Conservation (phyloP, 768 basidiomycete genomes). For the Mycena haematopus region DNA sequence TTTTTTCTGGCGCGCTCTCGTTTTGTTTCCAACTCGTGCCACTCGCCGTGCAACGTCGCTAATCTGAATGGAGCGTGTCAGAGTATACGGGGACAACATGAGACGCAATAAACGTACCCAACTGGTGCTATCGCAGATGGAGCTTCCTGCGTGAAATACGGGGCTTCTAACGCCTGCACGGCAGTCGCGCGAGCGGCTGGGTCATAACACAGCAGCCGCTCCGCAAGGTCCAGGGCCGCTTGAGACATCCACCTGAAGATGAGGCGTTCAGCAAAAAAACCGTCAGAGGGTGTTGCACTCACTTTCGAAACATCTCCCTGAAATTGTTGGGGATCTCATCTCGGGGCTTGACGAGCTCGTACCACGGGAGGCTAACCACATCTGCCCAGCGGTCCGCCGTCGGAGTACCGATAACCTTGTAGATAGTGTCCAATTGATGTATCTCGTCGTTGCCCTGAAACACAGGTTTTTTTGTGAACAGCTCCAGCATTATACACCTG, state of each 20-base stretch:
- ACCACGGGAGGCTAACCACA: conserved; percentile 91
- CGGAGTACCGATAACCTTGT: conserved; percentile 90
- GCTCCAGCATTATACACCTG: conserved; percentile 98
- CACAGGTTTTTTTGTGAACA: conserved; percentile 94
- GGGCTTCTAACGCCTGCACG: conserved; percentile 74
- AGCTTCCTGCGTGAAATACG: conserved; percentile 85
- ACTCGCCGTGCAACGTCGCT: conserved; percentile 86
- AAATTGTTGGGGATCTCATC: conserved; percentile 78
- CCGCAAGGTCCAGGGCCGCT: conserved; percentile 86
- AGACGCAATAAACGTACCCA: conserved; percentile 61
- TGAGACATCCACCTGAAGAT: conserved; percentile 80
- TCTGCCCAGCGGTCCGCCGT: conserved; percentile 82
- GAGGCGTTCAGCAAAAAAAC: conserved; percentile 1
- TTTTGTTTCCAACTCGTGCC: conserved; percentile 98
- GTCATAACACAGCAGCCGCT: conserved; percentile 80
- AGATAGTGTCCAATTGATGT: conserved; percentile 93
- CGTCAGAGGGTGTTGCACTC: conserved; percentile 30
- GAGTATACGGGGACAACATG: conserved; percentile 11
- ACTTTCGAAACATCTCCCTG: conserved; percentile 87
- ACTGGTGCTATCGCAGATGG: conserved; percentile 77
- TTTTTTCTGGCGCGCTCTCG: conserved; percentile 85
- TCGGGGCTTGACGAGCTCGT: conserved; percentile 94
- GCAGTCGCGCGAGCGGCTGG: conserved; percentile 81
- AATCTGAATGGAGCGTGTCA: conserved; percentile 53
- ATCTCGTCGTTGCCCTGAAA: conserved; percentile 99